A percentile compares a stretch with the other conserved stretches of the same genome.
These are phyloP conservation scores for Trifolium dubium DNA, from an alignment of 306 rosid species.

Conservation along the genomic window DNA sequence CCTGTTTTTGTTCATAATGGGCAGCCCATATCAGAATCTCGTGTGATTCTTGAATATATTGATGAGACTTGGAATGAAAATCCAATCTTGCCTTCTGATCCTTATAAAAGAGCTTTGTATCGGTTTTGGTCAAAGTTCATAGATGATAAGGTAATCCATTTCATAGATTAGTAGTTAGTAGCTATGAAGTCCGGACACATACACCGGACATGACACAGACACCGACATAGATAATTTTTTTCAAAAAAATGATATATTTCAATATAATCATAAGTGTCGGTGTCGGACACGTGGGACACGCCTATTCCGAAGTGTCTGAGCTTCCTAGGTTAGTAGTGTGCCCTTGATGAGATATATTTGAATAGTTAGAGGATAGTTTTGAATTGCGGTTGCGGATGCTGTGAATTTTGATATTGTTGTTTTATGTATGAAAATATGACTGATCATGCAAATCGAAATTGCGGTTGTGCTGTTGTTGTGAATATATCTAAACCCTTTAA, in stretches of 20 bases:
- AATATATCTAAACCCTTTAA: background rate
- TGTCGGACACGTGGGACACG: too few species aligned
- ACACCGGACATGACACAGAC: too few species aligned
- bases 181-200: too few species aligned
- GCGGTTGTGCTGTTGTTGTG: background rate
- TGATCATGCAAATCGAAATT: background rate
- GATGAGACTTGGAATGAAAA: constrained; percentile 55
- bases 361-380: background rate
- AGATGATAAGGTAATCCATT: constrained; percentile 59
- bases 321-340: too few species aligned
- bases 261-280: too few species aligned
- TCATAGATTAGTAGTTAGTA: background rate
- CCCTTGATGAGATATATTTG: background rate
- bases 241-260: too few species aligned
- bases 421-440: background rate
- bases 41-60: constrained; percentile 57
- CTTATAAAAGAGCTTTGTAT: constrained; percentile 51
- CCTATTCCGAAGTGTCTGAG: too few species aligned
- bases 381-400: background rate
- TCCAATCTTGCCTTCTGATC: constrained; percentile 54
- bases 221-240: too few species aligned
- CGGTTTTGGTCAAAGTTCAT: constrained; percentile 74
- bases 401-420: background rate
- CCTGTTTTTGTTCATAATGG: constrained; percentile 57
- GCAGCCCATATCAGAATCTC: constrained; percentile 62